A percentile compares a stretch with the other conserved stretches of the same genome.
These are phyloP conservation scores for Tulasnella sp. DNA, from an alignment of 768 basidiomycete genomes.

Conservation along the genomic window DNA sequence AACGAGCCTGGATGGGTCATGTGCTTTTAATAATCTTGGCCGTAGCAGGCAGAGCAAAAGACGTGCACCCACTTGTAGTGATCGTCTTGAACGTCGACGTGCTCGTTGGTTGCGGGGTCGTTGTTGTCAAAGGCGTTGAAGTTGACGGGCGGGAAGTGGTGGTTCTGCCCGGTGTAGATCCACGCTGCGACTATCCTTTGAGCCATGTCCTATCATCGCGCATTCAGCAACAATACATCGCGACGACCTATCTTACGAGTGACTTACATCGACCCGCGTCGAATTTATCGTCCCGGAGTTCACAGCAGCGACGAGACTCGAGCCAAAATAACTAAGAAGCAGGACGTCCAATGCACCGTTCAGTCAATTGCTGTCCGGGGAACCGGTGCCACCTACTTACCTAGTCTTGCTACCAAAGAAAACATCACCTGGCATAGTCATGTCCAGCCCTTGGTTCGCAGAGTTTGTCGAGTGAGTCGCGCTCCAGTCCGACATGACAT, in stretches of 20 bases:
- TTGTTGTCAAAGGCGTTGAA: constrained; percentile 28
- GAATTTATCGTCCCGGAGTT: constrained; percentile 59
- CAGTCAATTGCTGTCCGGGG: not conserved
- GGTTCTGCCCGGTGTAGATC: constrained; percentile 25
- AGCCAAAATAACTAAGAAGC: constrained; percentile 19
- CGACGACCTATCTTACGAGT: not conserved
- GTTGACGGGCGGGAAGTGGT: constrained; percentile 27
- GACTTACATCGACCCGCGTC: constrained; percentile 29
- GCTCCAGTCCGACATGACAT: constrained; percentile 65
- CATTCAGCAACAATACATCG: not conserved
- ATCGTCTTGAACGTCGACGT: constrained; percentile 28
- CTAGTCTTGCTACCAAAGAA: constrained; percentile 13
- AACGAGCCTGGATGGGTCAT: constrained; percentile 22
- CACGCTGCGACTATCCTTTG: constrained; percentile 28
- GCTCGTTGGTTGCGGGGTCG: constrained; percentile 14
- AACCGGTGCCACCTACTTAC: not conserved
- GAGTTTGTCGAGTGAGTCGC: constrained; percentile 37
- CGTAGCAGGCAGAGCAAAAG: not conserved
- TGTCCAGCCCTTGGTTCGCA: constrained; percentile 11
- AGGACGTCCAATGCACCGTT: too few relatives aligned
- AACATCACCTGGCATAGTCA: constrained; percentile 29
- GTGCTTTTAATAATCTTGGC: not conserved
- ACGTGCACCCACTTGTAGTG: constrained; percentile 24
- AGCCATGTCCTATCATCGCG: constrained; percentile 26
- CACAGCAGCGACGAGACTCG: constrained; percentile 54